Percentiles rank a stretch among this genome's conserved stretches.
Conservation (phyloP, 2,329 filamentous ascomycete species). For the Diaporthe vexans region DNA sequence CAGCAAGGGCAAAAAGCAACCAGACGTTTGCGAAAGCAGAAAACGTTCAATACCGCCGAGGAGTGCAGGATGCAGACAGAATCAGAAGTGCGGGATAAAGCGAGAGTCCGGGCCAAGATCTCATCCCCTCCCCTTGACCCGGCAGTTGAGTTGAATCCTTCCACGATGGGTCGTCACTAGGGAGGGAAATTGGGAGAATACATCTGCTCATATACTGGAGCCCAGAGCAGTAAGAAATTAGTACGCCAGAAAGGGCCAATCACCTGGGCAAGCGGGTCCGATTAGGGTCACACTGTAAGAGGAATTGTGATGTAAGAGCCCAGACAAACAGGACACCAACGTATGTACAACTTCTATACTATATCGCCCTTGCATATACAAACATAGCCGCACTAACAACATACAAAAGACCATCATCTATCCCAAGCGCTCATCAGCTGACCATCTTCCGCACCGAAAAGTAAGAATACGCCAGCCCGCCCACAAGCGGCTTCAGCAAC, state of each 20-base stretch:
- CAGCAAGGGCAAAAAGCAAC: too few relatives aligned
- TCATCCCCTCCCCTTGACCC: background rate
- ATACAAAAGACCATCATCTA: background rate
- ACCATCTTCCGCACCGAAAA: constrained; percentile 41
- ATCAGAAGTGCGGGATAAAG: background rate
- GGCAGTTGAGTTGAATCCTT: background rate
- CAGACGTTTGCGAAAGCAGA: background rate
- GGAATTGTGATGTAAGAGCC: background rate
- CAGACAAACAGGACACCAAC: background rate
- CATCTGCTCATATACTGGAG: background rate
- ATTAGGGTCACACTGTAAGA: background rate
- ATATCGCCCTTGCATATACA: background rate
- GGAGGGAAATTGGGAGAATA: background rate
- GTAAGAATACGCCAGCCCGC: constrained; percentile 48
- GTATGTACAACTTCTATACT: background rate
- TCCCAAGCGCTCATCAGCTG: background rate
- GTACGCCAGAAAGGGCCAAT: background rate
- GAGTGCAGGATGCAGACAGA: too few relatives aligned
- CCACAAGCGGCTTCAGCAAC: constrained; percentile 50
- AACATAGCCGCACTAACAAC: background rate
- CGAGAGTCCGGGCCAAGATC: too few relatives aligned
- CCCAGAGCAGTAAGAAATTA: background rate
- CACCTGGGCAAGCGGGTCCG: too few relatives aligned
- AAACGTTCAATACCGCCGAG: too few relatives aligned
- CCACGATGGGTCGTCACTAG: too few relatives aligned